Evolutionary conservation across 768 basidiomycete genomes (phyloP).

Genomic region (Cystofilobasidium bisporidii): DNA sequence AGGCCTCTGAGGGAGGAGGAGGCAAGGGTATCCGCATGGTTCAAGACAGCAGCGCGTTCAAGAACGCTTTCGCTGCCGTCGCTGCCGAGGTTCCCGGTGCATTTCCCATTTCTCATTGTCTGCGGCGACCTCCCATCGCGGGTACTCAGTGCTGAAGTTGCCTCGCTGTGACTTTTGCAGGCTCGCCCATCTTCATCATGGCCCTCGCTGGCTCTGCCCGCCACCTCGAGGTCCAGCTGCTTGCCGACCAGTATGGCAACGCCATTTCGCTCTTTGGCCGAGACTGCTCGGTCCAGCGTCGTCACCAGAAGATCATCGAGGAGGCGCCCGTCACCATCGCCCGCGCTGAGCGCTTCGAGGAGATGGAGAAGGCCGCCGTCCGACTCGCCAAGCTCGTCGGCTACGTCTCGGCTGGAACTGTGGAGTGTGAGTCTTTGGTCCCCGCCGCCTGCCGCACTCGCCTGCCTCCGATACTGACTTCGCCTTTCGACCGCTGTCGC

Average conservation of each 20-base stretch:
- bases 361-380: conserved; percentile 99
- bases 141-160: conserved; percentile 17
- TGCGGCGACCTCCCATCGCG: conserved; percentile 14
- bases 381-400: conserved; percentile 97
- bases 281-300: conserved; percentile 97
- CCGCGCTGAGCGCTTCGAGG: conserved; percentile 75
- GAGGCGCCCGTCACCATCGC: conserved; percentile 99
- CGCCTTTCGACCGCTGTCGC: background rate
- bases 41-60: conserved; percentile 73
- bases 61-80: conserved; percentile 87
- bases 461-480: too few relatives aligned
- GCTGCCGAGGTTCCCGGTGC: conserved; percentile 91
- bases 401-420: conserved; percentile 96
- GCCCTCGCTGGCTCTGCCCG: conserved; percentile 96
- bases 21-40: conserved; percentile 98
- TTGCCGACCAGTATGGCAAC: conserved; percentile 98
- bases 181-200: conserved; percentile 99
- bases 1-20: conserved; percentile 97
- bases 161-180: conserved; percentile 39
- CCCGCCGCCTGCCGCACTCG: background rate
- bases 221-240: conserved; percentile 93
- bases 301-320: conserved; percentile 99
- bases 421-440: conserved; percentile 61
- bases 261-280: conserved; percentile 98
- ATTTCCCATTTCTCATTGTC: conserved; percentile 20